phyloP scores from a whole-genome alignment of 495 filamentous ascomycete genomes.

The Podospora pseudopauciseta region DNA sequence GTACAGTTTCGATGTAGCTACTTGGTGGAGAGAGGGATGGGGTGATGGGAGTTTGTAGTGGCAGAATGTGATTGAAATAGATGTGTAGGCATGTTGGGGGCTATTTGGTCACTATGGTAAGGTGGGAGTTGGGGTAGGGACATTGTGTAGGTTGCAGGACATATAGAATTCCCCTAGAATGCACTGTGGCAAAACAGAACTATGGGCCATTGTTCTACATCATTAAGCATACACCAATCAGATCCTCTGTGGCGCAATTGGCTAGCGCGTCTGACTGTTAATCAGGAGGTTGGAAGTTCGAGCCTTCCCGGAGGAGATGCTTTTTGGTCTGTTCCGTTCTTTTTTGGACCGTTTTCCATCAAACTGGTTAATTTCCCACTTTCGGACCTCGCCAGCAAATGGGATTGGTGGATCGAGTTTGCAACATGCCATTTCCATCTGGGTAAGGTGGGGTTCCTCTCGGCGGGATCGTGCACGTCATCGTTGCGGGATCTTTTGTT shows the following conservation, averaged over 20 bases:
- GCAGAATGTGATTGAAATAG: no score
- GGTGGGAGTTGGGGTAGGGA: no score
- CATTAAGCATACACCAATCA: neutral
- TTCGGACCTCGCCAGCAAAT: neutral
- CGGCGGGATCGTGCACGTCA: neutral
- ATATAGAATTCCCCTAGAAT: no score
- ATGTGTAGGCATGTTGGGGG: no score
- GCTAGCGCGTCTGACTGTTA: slow-evolving; percentile 34
- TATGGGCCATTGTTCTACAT: no score
- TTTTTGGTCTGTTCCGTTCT: neutral
- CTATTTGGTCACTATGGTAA: no score
- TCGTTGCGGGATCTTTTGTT: neutral
- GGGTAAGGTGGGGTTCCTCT: neutral
- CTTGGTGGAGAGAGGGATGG: no score
- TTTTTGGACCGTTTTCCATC: neutral
- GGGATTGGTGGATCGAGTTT: neutral
- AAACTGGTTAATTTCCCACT: neutral
- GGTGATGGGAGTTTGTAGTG: no score
- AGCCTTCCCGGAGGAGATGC: slow-evolving; percentile 14
- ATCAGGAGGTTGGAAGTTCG: slow-evolving; percentile 28
- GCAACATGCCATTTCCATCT: neutral
- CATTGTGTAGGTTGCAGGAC: no score
- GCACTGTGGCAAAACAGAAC: no score
- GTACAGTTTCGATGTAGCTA: neutral
- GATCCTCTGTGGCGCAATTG: slow-evolving; percentile 21